These are phyloP conservation scores for Mycena sp. DNA, from an alignment of 1,284 basidiomycete species.

Conservation along the genomic window DNA sequence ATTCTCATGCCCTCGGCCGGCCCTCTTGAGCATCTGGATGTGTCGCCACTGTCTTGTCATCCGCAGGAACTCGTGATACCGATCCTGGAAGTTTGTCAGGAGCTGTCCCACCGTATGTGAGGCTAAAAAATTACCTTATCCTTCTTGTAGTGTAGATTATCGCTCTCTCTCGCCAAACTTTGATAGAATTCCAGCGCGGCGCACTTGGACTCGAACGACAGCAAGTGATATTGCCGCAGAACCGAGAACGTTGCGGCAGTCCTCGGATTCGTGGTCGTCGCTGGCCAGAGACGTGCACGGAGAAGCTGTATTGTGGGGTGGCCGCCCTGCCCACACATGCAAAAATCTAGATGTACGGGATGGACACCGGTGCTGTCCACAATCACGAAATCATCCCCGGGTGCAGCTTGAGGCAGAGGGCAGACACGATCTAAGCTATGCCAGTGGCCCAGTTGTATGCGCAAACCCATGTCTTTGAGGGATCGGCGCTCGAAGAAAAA, in stretches of 20 bases:
- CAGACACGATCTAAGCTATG: neutral
- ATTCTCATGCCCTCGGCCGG: too few relatives aligned
- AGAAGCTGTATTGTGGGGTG: slow-evolving; percentile 31
- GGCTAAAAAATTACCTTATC: too few relatives aligned
- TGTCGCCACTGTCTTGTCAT: too few relatives aligned
- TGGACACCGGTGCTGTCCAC: slow-evolving; percentile 40
- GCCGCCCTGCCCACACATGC: slow-evolving; percentile 38
- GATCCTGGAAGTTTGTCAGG: too few relatives aligned
- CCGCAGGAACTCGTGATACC: too few relatives aligned
- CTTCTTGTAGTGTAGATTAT: slow-evolving; percentile 30
- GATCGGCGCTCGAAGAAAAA: slow-evolving; percentile 14
- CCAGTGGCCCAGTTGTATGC: slow-evolving; percentile 43
- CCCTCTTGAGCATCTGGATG: too few relatives aligned
- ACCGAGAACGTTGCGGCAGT: slow-evolving; percentile 29
- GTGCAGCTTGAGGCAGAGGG: neutral
- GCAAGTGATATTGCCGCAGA: slow-evolving; percentile 26
- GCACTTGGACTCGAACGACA: slow-evolving; percentile 18
- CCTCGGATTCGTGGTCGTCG: slow-evolving; percentile 28
- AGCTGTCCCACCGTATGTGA: too few relatives aligned
- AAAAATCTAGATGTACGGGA: slow-evolving; percentile 42
- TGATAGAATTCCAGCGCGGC: slow-evolving; percentile 35
- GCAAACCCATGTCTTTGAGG: slow-evolving; percentile 36
- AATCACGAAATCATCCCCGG: slow-evolving; percentile 22
- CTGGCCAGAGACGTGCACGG: slow-evolving; percentile 28
- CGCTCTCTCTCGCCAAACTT: slow-evolving; percentile 8